Base-by-base conservation (phyloP, 371 early-diverging fungal species). In the Mortierella sp. region DNA sequence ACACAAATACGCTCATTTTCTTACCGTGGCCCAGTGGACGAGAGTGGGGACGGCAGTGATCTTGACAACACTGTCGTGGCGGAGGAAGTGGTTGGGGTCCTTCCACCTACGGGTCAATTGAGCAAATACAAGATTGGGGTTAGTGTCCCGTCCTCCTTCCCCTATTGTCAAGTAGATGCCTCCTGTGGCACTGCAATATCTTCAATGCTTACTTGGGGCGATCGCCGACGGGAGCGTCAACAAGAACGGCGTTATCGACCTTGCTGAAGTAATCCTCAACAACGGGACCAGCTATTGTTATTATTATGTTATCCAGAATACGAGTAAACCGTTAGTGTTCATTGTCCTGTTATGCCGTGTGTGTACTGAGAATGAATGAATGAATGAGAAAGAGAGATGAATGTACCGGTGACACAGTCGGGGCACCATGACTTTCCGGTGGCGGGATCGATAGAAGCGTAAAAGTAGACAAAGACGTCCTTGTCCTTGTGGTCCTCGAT, bases 351-450 rank as follows among this genome's bases (percentile, higher is more conserved):
- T 14, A 21, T 6, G 3, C n/a, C 24, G 50, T 24, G 3, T 7
- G 38, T 58, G 26, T 13, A 45, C 14, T n/a, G 21, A 38, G 24
- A 52, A 31, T 9, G 14, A 60, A 45, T 10, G 55, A 45, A 16
- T 5, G 65, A 34, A 42, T 65, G 60, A 24, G 65, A n/a, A 44
- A 44, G 60, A 24, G 47, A 44, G 55, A 54, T 26, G 60, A 60
- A 44, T 54, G 50, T 86, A 87, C 88, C 81, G 16, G 55, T 76
- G 57, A 86, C 91, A 77, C 93, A 92, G 81, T 92, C 93, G 55
- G 92, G 92, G 83, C 93, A 93, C 93, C 93, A 93, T 28, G 92
- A 92, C 86, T 90, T 89, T 55, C 89, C 88, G 16, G 92, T 92
- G 71, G 70, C 76, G 58, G 87, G 84, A 76, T 87, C 87, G 28